phyloP scores from a whole-genome alignment of 2,329 filamentous ascomycete species.

The Phialophora macrospora region DNA sequence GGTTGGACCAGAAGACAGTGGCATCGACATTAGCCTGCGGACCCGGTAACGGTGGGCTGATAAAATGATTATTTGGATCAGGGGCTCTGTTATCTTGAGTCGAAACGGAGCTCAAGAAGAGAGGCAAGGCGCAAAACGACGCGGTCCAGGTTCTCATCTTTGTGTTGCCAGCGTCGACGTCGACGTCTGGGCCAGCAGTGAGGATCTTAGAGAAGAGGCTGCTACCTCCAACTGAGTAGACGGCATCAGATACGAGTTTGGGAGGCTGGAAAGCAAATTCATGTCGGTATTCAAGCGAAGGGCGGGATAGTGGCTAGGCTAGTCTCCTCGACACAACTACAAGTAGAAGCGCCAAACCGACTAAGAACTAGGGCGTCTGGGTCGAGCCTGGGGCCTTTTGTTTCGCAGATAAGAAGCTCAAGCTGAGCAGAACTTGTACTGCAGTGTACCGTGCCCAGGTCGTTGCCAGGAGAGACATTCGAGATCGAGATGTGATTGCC shows the following conservation, averaged over 20 bases:
- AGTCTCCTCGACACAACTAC: no score
- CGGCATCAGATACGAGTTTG: background rate
- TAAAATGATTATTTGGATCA: slow-evolving; percentile 8
- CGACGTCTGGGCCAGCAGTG: background rate
- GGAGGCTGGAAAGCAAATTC: background rate
- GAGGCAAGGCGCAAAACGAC: background rate
- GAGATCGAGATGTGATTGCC: background rate
- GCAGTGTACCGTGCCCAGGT: background rate
- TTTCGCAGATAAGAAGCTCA: background rate
- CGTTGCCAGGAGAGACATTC: background rate
- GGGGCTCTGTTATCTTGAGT: background rate
- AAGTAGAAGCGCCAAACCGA: background rate
- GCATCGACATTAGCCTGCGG: background rate
- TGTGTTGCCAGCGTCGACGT: background rate
- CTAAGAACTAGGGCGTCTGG: background rate
- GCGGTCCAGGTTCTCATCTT: background rate
- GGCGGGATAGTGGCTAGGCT: background rate
- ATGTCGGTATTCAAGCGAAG: background rate
- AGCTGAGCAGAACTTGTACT: background rate
- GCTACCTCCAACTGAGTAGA: background rate
- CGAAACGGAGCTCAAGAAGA: slow-evolving; percentile 2
- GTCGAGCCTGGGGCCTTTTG: background rate
- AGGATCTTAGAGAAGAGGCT: background rate
- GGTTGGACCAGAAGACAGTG: slow-evolving; percentile 6
- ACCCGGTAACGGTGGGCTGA: slow-evolving; percentile 1